A percentile compares a stretch with the other conserved stretches of the same genome.
Evolutionary conservation across 345 rosid genomes (phyloP).

Genomic region (Camelina neglecta): DNA sequence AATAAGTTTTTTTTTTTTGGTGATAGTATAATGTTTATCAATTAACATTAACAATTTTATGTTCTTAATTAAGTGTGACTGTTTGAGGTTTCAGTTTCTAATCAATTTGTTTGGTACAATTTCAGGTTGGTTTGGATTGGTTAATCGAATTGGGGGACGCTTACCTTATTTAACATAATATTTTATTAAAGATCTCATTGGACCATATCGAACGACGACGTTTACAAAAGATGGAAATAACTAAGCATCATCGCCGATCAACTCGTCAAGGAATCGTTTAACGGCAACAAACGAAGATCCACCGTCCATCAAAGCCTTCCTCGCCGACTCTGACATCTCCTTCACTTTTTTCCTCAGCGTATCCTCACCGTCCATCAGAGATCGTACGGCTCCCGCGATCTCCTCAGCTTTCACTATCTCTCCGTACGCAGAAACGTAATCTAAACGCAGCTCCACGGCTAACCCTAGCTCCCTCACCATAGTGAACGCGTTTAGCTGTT

Average conservation of each 20-base stretch:
- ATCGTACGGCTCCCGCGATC: conserved; percentile 42
- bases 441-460: conserved; percentile 48
- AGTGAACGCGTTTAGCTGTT: conserved; percentile 56
- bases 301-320: conserved; percentile 40
- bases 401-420: conserved; percentile 48
- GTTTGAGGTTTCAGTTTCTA: too few relatives aligned
- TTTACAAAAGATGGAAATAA: neutral
- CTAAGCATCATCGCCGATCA: conserved; percentile 23
- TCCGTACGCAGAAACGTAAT: conserved; percentile 36
- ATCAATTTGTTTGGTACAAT: too few relatives aligned
- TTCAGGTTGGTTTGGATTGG: too few relatives aligned
- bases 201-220: neutral
- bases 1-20: too few relatives aligned
- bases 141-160: too few relatives aligned
- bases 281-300: conserved; percentile 50
- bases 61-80: too few relatives aligned
- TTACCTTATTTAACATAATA: too few relatives aligned
- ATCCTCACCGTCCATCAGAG: conserved; percentile 44
- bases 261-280: conserved; percentile 40
- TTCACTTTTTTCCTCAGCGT: conserved; percentile 43
- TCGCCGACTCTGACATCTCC: conserved; percentile 41
- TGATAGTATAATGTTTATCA: too few relatives aligned
- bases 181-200: too few relatives aligned
- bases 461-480: conserved; percentile 56
- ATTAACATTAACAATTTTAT: too few relatives aligned